Base-by-base conservation (phyloP, 1,284 basidiomycete species). In the Bjerkandera adusta region DNA sequence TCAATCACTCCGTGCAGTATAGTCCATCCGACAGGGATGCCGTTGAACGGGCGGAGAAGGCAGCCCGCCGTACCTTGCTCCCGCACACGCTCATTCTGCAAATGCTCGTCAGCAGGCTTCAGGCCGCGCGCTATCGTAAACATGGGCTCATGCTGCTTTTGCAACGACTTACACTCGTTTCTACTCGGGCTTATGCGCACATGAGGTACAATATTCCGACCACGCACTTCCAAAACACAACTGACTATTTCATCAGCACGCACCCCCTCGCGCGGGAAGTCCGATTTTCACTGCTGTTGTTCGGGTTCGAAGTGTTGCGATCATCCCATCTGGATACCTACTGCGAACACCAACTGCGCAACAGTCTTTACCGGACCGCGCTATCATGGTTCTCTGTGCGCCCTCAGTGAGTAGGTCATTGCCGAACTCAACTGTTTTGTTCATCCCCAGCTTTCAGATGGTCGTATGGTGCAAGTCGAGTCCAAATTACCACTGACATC, bases 331-430 rank as follows among this genome's bases (percentile, higher is more conserved):
- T 97, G 56, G 97, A 99, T 63, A 75, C 83, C 0, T 81, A 83
- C 48, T 87, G 92, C 49, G 96, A 99, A 67, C 76, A 83, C 54
- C 67, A 79, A 20, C 70, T 95, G 45, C 79, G 97, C 38, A 80
- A 90, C 54, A 76, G 75, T 40, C 70, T 99, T 10, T 98, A 92
- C 65, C 68, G 71, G 8, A 78, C 86, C 1, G 92, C 91, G 1
- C 90, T 93, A 55, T 81, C 83, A 3, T 99, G 97, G 97, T 99
- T 99, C 67, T 74, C 85, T n/a, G 78, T 85, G 27, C 78, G 85
- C 12, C 90, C 92, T 8, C 89, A 92, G 92, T 94, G 62, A 65
- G 88, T 45, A 15, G 37, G 38, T 29, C 5, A n/a, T 36, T 29
- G n/a, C 2, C 21, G 21, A 24, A 12, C 15, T 20, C 1, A 4